phyloP scores from a whole-genome alignment of 2,329 filamentous ascomycete species.

The Fusarium xylarioides region DNA sequence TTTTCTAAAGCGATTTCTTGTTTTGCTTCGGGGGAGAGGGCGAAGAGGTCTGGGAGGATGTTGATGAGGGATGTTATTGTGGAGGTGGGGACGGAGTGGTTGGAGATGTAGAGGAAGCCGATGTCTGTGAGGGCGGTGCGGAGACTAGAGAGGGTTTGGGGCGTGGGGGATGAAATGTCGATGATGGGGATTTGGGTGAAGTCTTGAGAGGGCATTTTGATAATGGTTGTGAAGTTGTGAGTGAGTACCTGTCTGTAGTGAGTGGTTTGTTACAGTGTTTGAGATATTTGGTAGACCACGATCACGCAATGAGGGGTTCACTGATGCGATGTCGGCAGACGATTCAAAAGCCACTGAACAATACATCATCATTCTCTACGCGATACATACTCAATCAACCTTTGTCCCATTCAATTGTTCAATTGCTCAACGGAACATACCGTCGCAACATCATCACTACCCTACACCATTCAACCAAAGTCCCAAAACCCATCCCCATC shows the following conservation, averaged over 20 bases:
- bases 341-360: neutral
- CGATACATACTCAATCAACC: neutral
- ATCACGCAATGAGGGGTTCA: neutral
- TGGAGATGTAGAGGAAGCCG: constrained; percentile 63
- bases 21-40: constrained; percentile 51
- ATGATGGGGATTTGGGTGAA: constrained; percentile 58
- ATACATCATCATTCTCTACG: neutral
- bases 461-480: neutral
- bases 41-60: constrained; percentile 56
- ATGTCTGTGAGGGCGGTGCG: constrained; percentile 58
- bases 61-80: constrained; percentile 49
- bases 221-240: neutral
- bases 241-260: neutral
- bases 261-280: neutral
- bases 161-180: constrained; percentile 56
- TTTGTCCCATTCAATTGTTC: neutral
- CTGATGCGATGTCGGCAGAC: neutral
- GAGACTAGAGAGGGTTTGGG: constrained; percentile 54
- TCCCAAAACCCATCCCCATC: neutral
- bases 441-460: neutral
- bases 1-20: constrained; percentile 55
- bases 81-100: constrained; percentile 55
- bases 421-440: neutral
- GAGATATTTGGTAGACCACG: neutral
- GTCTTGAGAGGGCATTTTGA: constrained; percentile 7